Percentiles rank a stretch among this genome's conserved stretches.
Conservation (phyloP, 768 basidiomycete species). For the Pisolithus marmoratus region DNA sequence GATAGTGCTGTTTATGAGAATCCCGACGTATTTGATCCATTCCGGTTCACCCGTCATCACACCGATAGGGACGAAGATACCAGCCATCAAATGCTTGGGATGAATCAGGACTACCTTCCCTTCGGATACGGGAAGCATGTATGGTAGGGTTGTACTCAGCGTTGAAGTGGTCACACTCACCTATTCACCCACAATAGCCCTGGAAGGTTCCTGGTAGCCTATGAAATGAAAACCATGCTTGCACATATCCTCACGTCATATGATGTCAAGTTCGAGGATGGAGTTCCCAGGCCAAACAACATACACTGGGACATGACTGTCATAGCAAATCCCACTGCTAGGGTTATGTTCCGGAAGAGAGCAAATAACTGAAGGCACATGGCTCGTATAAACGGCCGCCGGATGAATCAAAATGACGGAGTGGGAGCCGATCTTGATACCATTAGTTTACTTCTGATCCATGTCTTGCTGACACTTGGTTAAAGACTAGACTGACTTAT, state of each 20-base stretch:
- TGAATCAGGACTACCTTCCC: slow-evolving; percentile 26
- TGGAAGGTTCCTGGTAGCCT: slow-evolving; percentile 38
- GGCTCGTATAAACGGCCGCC: no score
- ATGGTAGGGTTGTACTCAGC: slow-evolving; percentile 14
- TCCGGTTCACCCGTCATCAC: slow-evolving; percentile 39
- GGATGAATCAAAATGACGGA: no score
- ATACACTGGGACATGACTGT: neutral
- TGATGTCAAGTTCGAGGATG: slow-evolving; percentile 9
- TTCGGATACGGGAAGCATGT: slow-evolving; percentile 33
- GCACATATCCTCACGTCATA: slow-evolving; percentile 22
- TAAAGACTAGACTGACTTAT: no score
- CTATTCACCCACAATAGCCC: slow-evolving; percentile 17
- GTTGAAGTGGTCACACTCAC: neutral
- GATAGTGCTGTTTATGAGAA: slow-evolving; percentile 25
- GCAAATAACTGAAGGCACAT: no score
- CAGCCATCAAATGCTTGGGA: slow-evolving; percentile 32
- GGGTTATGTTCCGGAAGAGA: slow-evolving; percentile 1
- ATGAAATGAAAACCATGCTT: slow-evolving; percentile 35
- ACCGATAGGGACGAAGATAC: slow-evolving; percentile 26
- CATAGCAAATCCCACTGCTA: slow-evolving; percentile 3
- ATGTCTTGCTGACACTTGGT: no score
- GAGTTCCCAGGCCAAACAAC: neutral
- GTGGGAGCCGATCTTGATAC: no score
- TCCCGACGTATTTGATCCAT: slow-evolving; percentile 37
- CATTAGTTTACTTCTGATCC: no score